A percentile compares a stretch with the other conserved stretches of the same genome.
Conservation (phyloP, 129 eudicot species). For the Centrapalus pauciflorus region DNA sequence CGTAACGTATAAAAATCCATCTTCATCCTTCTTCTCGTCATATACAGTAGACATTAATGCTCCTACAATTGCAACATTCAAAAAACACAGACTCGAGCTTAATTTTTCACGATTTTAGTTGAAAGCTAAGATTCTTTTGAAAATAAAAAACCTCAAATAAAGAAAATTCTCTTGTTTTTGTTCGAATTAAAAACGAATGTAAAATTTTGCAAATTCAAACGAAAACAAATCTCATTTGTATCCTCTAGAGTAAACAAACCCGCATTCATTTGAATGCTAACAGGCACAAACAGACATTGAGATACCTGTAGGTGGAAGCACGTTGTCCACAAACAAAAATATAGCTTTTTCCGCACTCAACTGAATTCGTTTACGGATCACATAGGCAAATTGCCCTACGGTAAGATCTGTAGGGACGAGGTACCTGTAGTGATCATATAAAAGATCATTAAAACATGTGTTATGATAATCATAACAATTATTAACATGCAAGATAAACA, state of each 20-base stretch:
- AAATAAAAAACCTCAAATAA: neutral
- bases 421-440: constrained; percentile 38
- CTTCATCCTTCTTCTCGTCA: constrained; percentile 69
- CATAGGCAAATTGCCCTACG: constrained; percentile 76
- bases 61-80: constrained; percentile 29
- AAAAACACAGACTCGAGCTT: neutral
- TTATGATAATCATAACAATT: neutral
- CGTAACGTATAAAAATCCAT: constrained; percentile 68
- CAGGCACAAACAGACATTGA: neutral
- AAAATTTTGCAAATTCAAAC: neutral
- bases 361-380: constrained; percentile 66
- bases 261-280: no score
- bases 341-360: constrained; percentile 72
- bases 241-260: no score
- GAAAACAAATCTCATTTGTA: no score
- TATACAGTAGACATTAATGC: constrained; percentile 64
- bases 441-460: neutral
- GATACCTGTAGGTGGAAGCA: constrained; percentile 74
- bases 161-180: no score
- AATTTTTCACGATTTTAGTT: neutral
- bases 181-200: no score
- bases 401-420: constrained; percentile 75
- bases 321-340: constrained; percentile 64
- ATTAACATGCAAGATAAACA: neutral
- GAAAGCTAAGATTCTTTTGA: neutral